phyloP scores from a whole-genome alignment of 352 stramenopile species.

The Globisporangium yorkense region DNA sequence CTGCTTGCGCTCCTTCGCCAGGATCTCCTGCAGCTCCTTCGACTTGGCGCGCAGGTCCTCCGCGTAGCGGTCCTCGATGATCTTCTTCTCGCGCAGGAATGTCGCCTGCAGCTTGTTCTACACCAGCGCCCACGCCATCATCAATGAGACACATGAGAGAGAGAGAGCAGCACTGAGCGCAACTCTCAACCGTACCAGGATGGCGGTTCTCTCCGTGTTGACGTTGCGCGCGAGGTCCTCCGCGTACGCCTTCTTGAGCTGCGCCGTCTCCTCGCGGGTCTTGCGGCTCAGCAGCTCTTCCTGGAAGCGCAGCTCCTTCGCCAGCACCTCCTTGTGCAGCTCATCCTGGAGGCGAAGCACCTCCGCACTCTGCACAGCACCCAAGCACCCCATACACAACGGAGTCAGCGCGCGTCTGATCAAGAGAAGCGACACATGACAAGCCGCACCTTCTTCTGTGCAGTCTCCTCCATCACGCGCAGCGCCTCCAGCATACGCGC shows the following conservation, averaged over 20 bases:
- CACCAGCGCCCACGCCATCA: background rate
- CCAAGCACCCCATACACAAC: background rate
- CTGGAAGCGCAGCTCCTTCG: constrained; percentile 71
- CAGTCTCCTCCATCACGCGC: constrained; percentile 71
- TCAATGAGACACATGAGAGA: background rate
- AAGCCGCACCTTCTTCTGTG: constrained; percentile 53
- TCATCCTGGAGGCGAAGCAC: constrained; percentile 59
- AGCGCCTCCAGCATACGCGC: constrained; percentile 68
- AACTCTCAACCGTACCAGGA: constrained; percentile 19
- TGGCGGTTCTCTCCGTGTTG: constrained; percentile 43
- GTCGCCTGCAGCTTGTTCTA: constrained; percentile 49
- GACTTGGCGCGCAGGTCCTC: constrained; percentile 43
- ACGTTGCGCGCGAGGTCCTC: constrained; percentile 57
- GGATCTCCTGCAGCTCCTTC: constrained; percentile 48
- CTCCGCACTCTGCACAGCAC: constrained; percentile 26
- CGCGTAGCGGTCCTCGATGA: constrained; percentile 46
- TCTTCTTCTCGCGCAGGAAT: constrained; percentile 58
- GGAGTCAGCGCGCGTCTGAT: background rate
- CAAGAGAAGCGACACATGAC: background rate
- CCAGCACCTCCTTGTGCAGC: constrained; percentile 69
- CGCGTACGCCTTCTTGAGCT: constrained; percentile 60
- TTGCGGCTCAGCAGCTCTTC: constrained; percentile 58
- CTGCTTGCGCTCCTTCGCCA: constrained; percentile 57
- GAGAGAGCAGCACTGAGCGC: background rate
- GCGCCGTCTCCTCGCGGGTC: constrained; percentile 50